Evolutionary conservation across 768 basidiomycete species (phyloP).

Genomic region (Pleurotus tuber-regium): DNA sequence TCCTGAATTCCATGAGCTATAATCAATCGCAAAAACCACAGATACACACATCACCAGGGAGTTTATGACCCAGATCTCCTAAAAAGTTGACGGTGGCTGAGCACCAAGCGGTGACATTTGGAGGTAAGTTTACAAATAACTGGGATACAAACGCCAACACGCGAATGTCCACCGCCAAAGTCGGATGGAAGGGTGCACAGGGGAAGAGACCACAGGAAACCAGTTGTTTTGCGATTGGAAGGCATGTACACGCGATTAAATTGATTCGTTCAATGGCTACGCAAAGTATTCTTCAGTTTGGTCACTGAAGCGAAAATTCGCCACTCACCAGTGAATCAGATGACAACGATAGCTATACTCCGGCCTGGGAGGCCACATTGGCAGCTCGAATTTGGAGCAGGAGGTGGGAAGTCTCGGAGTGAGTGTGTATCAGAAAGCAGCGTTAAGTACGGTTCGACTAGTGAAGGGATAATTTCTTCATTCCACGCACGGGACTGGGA

Average conservation of each 20-base stretch:
- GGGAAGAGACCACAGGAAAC: conserved; percentile 23
- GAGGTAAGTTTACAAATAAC: conserved; percentile 24
- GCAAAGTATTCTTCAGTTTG: too few relatives aligned
- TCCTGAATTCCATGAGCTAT: too few relatives aligned
- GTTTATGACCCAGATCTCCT: conserved; percentile 16
- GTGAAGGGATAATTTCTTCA: not conserved
- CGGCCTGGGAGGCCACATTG: not conserved
- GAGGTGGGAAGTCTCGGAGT: not conserved
- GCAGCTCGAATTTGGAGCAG: not conserved
- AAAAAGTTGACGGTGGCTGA: conserved; percentile 24
- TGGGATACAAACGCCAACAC: conserved; percentile 25
- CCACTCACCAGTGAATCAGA: conserved; percentile 10
- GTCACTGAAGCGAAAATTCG: not conserved
- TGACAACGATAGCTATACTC: not conserved
- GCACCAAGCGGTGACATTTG: conserved; percentile 26
- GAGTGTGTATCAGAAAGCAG: not conserved
- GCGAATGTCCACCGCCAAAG: conserved; percentile 28
- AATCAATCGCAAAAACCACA: too few relatives aligned
- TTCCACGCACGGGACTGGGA: not conserved
- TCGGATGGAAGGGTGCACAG: conserved; percentile 25
- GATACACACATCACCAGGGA: conserved; percentile 16
- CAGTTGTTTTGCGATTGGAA: conserved; percentile 20
- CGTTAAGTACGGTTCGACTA: not conserved
- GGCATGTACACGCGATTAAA: conserved; percentile 13
- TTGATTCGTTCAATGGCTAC: not conserved